These are phyloP conservation scores for Candolleomyces aberdarensis DNA, from an alignment of 768 basidiomycete species.

Conservation along the genomic window DNA sequence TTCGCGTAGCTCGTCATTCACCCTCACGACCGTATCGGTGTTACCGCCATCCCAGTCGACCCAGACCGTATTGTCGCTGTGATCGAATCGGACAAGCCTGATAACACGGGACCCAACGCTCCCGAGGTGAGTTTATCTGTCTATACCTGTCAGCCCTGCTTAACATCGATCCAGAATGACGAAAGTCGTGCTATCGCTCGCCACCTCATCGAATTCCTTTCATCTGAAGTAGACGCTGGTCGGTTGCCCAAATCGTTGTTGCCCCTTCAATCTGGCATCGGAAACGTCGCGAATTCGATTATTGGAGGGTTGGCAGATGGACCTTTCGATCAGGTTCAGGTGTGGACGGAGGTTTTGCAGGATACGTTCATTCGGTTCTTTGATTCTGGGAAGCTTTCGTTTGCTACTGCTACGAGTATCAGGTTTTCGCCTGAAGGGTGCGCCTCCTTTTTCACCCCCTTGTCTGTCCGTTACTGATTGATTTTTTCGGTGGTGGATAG, in stretches of 20 bases:
- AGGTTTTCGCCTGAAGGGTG: conserved; percentile 44
- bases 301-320: conserved; percentile 47
- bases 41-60: conserved; percentile 43
- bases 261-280: conserved; percentile 46
- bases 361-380: conserved; percentile 46
- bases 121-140: conserved; percentile 31
- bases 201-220: conserved; percentile 44
- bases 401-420: conserved; percentile 47
- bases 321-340: conserved; percentile 46
- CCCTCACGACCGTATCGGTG: conserved; percentile 43
- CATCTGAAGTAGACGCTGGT: conserved; percentile 37
- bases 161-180: conserved; percentile 25
- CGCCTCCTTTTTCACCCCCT: background rate
- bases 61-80: conserved; percentile 47
- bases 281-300: conserved; percentile 48
- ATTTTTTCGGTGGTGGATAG: conserved; percentile 13
- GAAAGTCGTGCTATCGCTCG: conserved; percentile 39
- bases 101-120: conserved; percentile 44
- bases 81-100: conserved; percentile 36
- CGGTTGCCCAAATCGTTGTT: conserved; percentile 40
- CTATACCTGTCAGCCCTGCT: background rate
- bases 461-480: background rate
- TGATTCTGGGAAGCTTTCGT: conserved; percentile 43
- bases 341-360: conserved; percentile 48
- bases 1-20: conserved; percentile 35